A percentile compares a stretch with the other conserved stretches of the same genome.
phyloP scores from a whole-genome alignment of 1,284 basidiomycete species.

The Sporisorium scitamineum region DNA sequence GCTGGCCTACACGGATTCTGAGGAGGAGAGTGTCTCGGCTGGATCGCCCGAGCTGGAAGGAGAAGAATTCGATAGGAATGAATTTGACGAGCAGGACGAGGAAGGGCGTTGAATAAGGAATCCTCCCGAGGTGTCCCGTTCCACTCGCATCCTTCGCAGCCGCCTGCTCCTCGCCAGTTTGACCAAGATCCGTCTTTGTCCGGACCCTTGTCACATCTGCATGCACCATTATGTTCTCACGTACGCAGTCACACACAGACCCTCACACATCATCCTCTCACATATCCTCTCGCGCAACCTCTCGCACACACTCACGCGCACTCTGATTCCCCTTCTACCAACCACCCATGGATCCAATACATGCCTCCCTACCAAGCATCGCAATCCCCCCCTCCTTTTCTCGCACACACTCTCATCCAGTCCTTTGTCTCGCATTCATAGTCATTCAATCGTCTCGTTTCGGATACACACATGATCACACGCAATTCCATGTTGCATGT shows the following conservation, averaged over 20 bases:
- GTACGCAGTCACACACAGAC: background rate
- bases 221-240: background rate
- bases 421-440: background rate
- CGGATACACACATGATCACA: slow-evolving; percentile 2
- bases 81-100: slow-evolving; percentile 3
- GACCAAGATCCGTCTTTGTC: background rate
- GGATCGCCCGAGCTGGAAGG: slow-evolving; percentile 25
- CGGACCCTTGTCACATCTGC: background rate
- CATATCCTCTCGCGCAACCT: no score
- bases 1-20: slow-evolving; percentile 25
- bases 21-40: slow-evolving; percentile 38
- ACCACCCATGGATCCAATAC: background rate
- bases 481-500: background rate
- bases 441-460: background rate
- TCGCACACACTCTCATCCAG: background rate
- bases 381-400: background rate
- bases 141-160: background rate
- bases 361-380: background rate
- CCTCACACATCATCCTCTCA: no score
- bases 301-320: background rate
- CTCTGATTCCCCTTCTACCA: background rate
- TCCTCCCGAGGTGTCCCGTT: background rate
- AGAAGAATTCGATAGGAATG: background rate
- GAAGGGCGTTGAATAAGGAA: background rate
- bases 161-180: background rate